These are phyloP conservation scores for Penicillium verrucosum DNA, from an alignment of 2,329 filamentous ascomycete genomes.

Conservation along the genomic window DNA sequence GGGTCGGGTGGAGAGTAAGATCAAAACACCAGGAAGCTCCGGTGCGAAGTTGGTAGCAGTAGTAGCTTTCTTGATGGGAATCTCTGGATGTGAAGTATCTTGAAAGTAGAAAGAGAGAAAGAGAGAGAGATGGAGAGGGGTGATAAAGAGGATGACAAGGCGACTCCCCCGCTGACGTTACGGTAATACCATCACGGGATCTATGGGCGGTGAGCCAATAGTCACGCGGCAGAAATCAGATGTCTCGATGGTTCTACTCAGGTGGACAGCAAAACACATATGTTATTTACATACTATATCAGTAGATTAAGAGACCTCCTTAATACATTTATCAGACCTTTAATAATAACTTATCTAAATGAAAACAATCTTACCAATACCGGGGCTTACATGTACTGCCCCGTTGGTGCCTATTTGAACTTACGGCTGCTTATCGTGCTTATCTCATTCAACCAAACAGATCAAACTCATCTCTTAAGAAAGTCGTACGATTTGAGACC, in stretches of 20 bases:
- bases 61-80: constrained; percentile 10
- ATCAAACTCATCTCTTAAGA: constrained; percentile 12
- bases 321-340: not conserved
- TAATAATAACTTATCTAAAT: too few relatives aligned
- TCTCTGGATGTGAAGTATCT: constrained; percentile 11
- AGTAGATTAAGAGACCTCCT: not conserved
- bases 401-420: not conserved
- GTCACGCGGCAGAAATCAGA: constrained; percentile 12
- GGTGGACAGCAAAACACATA: constrained; percentile 6
- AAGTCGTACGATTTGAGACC: constrained; percentile 15
- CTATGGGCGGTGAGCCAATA: constrained; percentile 22
- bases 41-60: constrained; percentile 21
- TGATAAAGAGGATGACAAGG: constrained; percentile 30
- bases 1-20: constrained; percentile 17
- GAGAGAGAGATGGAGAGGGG: constrained; percentile 21
- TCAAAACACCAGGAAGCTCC: constrained; percentile 7
- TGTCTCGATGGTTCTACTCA: constrained; percentile 7
- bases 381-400: not conserved
- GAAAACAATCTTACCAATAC: not conserved
- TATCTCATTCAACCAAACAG: constrained; percentile 20
- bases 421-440: constrained; percentile 8
- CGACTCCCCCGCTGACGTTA: constrained; percentile 29
- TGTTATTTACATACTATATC: not conserved
- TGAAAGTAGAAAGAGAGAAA: constrained; percentile 19
- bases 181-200: constrained; percentile 23